Evolutionary conservation across 352 stramenopile species (phyloP), one percentile per base, ranked within the genome.

Genomic region (Globisporangium paroecandrum): DNA sequence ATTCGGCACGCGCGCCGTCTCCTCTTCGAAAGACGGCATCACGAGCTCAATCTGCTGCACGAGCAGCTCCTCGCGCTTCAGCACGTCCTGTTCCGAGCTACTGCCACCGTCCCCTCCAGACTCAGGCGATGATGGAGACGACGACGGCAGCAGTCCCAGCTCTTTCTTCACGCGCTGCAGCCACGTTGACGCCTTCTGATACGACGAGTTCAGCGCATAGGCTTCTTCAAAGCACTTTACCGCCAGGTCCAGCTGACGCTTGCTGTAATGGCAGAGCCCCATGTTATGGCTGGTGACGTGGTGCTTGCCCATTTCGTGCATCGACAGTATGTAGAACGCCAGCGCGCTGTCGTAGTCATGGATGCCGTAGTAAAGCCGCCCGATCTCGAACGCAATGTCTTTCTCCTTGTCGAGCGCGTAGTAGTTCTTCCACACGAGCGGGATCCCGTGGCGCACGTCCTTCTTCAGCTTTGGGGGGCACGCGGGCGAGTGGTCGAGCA

Each of bases 231-330:
- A 94, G 67, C 81, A 92, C 25, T 77, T 78, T 3, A 74, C 73
- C 18, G 87, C 85, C 3, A 91, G 56, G 43, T 76, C 62, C 10
- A 95, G 73, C 58, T 93, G 82, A 41, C 86, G 82, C 66, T 92
- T 93, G 71, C 85, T 97, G 82, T 97, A 98, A 77, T 98, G 89
- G 67, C 94, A 98, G 2, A 98, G 77, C 9, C 94, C 95, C 87
- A 98, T 98, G 75, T 98, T 98, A 77, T 98, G 95, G 70, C 87
- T 98, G 36, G 95, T 98, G 36, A 98, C 91, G 70, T 98, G 92
- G 74, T 98, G 95, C 62, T 97, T 94, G 54, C 95, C 95, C 77
- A 97, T 95, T 72, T 95, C 82, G 18, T 89, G 79, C 13, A 74
- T 79, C 24, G 91, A 98, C 12, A 91, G 70, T 29, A 80, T 82